These are phyloP conservation scores for Periconia macrospinosa DNA, from an alignment of 2,329 filamentous ascomycete species.

Conservation along the genomic window DNA sequence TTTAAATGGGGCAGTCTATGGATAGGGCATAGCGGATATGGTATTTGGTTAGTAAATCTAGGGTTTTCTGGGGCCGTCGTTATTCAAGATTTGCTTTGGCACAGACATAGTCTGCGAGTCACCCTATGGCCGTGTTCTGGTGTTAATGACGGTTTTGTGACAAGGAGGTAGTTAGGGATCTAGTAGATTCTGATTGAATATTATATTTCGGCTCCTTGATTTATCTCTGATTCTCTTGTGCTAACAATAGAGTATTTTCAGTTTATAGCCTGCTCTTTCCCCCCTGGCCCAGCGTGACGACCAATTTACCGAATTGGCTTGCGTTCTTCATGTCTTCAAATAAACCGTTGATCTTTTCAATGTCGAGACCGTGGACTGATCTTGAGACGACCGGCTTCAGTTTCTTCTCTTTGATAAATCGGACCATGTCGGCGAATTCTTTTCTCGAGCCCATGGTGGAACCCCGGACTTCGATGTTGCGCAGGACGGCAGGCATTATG, in stretches of 20 bases:
- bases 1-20: no score
- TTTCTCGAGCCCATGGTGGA: conserved; percentile 88
- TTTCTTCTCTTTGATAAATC: conserved; percentile 73
- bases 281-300: conserved; percentile 56
- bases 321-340: conserved; percentile 89
- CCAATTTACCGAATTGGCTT: conserved; percentile 89
- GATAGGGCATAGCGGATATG: no score
- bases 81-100: no score
- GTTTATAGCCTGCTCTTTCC: conserved; percentile 37
- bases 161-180: no score
- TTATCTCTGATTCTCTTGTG: no score
- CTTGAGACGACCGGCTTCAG: conserved; percentile 78
- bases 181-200: no score
- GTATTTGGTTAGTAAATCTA: no score
- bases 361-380: conserved; percentile 69
- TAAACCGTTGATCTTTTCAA: conserved; percentile 76
- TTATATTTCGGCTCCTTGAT: no score
- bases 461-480: conserved; percentile 84
- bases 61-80: no score
- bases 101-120: no score
- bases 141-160: no score
- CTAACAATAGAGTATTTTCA: background rate
- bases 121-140: no score
- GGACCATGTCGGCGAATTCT: conserved; percentile 90
- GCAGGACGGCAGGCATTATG: conserved; percentile 78